Conservation (phyloP, 139 green algal species). For the Monoraphidium neglectum region DNA sequence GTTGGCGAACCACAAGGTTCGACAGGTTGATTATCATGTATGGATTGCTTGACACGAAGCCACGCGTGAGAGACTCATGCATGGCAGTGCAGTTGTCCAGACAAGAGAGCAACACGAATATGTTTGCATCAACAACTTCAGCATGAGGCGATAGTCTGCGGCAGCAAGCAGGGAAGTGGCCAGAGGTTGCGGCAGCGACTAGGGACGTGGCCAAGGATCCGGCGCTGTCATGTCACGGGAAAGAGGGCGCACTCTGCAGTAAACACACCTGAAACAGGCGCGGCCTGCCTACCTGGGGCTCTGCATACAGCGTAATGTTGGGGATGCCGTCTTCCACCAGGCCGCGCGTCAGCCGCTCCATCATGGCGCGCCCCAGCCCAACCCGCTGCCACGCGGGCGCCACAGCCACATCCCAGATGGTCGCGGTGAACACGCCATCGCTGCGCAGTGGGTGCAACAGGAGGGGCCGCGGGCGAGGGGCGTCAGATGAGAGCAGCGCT, state of each 20-base stretch:
- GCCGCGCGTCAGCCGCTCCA: constrained; percentile 76
- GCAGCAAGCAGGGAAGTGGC: not conserved
- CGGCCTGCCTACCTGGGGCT: constrained; percentile 33
- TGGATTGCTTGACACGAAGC: not conserved
- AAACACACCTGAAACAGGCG: not conserved
- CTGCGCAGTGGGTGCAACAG: not conserved
- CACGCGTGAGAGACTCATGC: not conserved
- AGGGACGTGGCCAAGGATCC: not conserved
- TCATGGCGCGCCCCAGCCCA: constrained; percentile 74
- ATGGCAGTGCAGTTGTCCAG: not conserved
- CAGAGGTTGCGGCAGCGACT: not conserved
- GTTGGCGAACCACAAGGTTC: not conserved
- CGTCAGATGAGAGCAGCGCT: too few relatives aligned
- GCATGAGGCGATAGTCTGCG: not conserved
- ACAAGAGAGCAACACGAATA: not conserved
- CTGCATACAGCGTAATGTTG: constrained; percentile 81
- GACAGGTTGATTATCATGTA: not conserved
- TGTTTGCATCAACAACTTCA: not conserved
- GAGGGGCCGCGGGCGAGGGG: too few relatives aligned
- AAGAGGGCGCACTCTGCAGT: not conserved
- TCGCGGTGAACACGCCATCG: constrained; percentile 77
- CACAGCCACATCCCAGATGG: constrained; percentile 91
- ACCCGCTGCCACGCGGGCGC: constrained; percentile 79
- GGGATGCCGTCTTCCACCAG: constrained; percentile 77
- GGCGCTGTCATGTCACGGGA: not conserved